phyloP scores from a whole-genome alignment of 2,329 filamentous ascomycete genomes.

The Parafenestella ontariensis region DNA sequence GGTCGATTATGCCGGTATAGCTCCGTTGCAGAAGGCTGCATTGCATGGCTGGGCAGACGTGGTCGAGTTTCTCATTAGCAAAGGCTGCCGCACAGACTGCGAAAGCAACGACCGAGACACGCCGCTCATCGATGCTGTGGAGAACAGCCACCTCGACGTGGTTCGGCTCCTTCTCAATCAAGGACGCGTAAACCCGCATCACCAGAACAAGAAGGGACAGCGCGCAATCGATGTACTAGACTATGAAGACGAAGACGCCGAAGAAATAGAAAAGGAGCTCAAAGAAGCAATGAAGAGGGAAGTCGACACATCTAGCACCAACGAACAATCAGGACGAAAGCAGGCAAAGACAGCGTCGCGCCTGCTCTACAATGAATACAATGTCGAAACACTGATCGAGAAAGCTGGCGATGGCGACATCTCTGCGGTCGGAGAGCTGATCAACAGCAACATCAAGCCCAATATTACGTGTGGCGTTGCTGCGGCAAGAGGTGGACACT shows the following conservation, averaged over 20 bases:
- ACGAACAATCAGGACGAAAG: conserved; percentile 45
- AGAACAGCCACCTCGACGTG: conserved; percentile 90
- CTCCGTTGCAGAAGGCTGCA: conserved; percentile 90
- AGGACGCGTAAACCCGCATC: conserved; percentile 83
- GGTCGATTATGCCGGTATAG: conserved; percentile 94
- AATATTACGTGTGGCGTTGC: conserved; percentile 90
- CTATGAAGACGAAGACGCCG: conserved; percentile 76
- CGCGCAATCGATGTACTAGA: conserved; percentile 87
- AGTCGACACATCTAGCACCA: conserved; percentile 59
- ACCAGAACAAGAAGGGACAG: conserved; percentile 89
- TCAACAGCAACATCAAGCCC: conserved; percentile 59
- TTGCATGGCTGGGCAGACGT: conserved; percentile 87
- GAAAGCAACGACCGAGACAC: conserved; percentile 81
- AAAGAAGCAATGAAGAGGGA: conserved; percentile 62
- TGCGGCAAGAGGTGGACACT: conserved; percentile 89
- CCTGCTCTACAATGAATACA: conserved; percentile 59
- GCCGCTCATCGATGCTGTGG: conserved; percentile 92
- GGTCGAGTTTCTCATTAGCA: conserved; percentile 83
- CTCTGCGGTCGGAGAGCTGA: conserved; percentile 56
- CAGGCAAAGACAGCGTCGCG: conserved; percentile 50
- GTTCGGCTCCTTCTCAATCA: conserved; percentile 83
- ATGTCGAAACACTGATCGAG: conserved; percentile 56
- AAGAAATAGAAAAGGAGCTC: conserved; percentile 78
- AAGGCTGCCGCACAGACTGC: conserved; percentile 83
- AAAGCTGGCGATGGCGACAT: conserved; percentile 59